Percentiles rank a stretch among this genome's conserved stretches.
Evolutionary conservation across 2,329 filamentous ascomycete genomes (phyloP).

Genomic region (Metarhizium brunneum): DNA sequence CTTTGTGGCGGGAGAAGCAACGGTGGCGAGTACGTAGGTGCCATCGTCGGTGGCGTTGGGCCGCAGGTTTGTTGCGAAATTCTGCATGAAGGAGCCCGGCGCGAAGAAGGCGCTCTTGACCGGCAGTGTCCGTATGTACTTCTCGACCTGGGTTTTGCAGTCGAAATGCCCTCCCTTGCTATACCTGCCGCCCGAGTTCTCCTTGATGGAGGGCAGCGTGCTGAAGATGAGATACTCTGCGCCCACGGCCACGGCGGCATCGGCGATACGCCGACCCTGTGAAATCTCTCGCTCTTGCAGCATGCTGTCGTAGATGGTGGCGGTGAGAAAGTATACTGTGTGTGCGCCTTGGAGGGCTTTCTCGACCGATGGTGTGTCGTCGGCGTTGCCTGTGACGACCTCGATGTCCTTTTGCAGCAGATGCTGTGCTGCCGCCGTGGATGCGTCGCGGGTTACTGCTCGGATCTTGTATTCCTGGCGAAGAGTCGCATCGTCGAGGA

Average conservation of each 20-base stretch:
- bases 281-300: not conserved
- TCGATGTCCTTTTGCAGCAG: not conserved
- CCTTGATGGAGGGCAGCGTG: slow-evolving; percentile 33
- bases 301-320: not conserved
- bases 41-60: slow-evolving; percentile 12
- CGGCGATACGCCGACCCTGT: slow-evolving; percentile 13
- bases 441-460: slow-evolving; percentile 34
- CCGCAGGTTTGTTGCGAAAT: slow-evolving; percentile 20
- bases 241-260: not conserved
- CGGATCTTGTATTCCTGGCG: slow-evolving; percentile 33
- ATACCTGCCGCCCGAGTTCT: slow-evolving; percentile 31
- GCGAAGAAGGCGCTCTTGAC: not conserved
- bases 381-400: not conserved
- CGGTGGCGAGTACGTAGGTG: slow-evolving; percentile 16
- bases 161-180: slow-evolving; percentile 38
- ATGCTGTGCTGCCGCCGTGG: not conserved
- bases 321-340: slow-evolving; percentile 31
- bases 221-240: slow-evolving; percentile 30
- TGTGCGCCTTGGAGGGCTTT: slow-evolving; percentile 30
- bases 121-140: slow-evolving; percentile 1
- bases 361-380: slow-evolving; percentile 26
- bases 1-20: slow-evolving; percentile 14
- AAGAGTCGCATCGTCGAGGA: slow-evolving; percentile 35
- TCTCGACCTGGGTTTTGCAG: slow-evolving; percentile 33
- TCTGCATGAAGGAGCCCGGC: slow-evolving; percentile 22